phyloP scores from a whole-genome alignment of 1,284 basidiomycete genomes.

The Apiotrichum montevideense region DNA sequence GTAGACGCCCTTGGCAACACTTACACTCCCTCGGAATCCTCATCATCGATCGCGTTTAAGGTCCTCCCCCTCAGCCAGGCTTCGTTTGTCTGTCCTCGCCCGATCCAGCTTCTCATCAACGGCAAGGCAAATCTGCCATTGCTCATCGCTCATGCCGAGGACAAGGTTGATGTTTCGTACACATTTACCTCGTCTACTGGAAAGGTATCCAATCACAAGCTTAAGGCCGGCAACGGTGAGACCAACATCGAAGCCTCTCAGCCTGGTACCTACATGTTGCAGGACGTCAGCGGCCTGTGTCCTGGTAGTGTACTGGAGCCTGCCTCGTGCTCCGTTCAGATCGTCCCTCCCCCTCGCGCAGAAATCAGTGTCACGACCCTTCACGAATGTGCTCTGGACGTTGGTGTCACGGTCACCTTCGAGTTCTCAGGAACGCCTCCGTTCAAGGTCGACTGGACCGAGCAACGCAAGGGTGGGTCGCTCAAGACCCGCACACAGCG shows the following conservation, averaged over 20 bases:
- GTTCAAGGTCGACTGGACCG: slow-evolving; percentile 73
- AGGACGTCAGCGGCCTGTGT: slow-evolving; percentile 68
- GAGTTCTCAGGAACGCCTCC: slow-evolving; percentile 84
- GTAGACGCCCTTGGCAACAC: slow-evolving; percentile 52
- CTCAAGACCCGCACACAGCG: slow-evolving; percentile 52
- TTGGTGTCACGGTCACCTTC: slow-evolving; percentile 79
- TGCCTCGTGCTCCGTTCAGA: slow-evolving; percentile 65
- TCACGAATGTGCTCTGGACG: slow-evolving; percentile 90
- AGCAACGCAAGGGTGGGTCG: slow-evolving; percentile 63
- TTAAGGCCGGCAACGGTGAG: slow-evolving; percentile 52
- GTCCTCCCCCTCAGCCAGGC: slow-evolving; percentile 71
- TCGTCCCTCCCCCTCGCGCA: slow-evolving; percentile 67
- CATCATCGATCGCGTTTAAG: slow-evolving; percentile 55
- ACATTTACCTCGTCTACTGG: slow-evolving; percentile 18
- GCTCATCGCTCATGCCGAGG: slow-evolving; percentile 17
- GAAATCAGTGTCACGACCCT: slow-evolving; percentile 85
- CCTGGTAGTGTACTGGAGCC: slow-evolving; percentile 74
- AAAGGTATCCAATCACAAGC: slow-evolving; percentile 2
- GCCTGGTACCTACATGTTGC: slow-evolving; percentile 78
- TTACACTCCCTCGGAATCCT: slow-evolving; percentile 27
- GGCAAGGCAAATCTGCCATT: slow-evolving; percentile 26
- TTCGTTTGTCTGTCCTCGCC: slow-evolving; percentile 66
- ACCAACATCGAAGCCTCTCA: slow-evolving; percentile 55
- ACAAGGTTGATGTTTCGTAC: slow-evolving; percentile 24
- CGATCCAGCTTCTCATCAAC: slow-evolving; percentile 63